phyloP scores from a whole-genome alignment of 208 protist species.

The Leptomonas pyrrhocoris region DNA sequence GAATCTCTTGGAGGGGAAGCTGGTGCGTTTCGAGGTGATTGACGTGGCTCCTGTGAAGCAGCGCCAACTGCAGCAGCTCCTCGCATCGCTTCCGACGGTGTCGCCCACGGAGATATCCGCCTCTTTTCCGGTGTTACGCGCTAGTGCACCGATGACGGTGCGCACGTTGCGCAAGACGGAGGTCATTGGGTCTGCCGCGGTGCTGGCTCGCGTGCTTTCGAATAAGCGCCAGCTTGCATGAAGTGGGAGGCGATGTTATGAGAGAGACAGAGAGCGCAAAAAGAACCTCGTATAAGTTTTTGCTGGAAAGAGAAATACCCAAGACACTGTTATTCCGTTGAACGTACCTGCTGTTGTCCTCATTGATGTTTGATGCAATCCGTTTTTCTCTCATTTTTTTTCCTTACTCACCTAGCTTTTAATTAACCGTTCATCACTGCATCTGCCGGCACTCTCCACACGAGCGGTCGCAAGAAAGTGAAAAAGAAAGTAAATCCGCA shows the following conservation, averaged over 20 bases:
- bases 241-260: neutral
- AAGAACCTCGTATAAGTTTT: neutral
- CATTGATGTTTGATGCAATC: no score
- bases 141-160: constrained; percentile 1
- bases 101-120: neutral
- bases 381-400: no score
- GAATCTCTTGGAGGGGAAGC: constrained; percentile 75
- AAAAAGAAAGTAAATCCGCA: neutral
- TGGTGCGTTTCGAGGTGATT: constrained; percentile 87
- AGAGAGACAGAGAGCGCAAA: neutral
- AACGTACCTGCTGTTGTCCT: no score
- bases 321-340: no score
- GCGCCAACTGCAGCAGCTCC: constrained; percentile 20
- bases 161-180: constrained; percentile 60
- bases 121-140: neutral
- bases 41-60: constrained; percentile 25
- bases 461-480: no score
- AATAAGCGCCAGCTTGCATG: constrained; percentile 76
- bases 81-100: constrained; percentile 13
- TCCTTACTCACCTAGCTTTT: no score
- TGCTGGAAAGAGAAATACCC: neutral
- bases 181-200: constrained; percentile 45
- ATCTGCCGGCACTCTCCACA: no score
- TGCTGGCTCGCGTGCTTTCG: constrained; percentile 76
- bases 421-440: no score